Evolutionary conservation across 2,329 filamentous ascomycete genomes (phyloP), one percentile per base, ranked within the genome.

Genomic region (Akanthomyces uredinophilus): DNA sequence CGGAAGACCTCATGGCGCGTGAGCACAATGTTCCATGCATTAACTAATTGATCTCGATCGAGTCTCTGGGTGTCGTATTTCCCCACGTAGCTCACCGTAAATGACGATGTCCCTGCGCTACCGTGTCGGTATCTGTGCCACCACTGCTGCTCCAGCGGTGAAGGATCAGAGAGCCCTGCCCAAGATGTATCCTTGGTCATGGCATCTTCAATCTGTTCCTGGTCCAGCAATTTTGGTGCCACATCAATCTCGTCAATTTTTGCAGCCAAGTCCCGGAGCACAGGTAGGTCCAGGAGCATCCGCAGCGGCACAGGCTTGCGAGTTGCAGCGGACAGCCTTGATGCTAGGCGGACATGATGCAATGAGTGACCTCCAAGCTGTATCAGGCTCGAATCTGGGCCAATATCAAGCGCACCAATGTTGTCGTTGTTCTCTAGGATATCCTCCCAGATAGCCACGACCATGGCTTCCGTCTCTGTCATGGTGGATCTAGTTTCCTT

Each of bases 281-380:
- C 46, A 27, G 46, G 46, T 27, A 49, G 46, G 32, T 63, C 46
- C 22, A 70, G 61, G 35, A 70, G 65, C 53, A 66, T 64, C 10
- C 58, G 41, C 49, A 68, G 61, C 11, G 65, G 60, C 29, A 67
- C 64, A 44, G 22, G 29, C 32, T 32, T 37, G 29, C 56, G 39
- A 39, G 59, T 53, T 16, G 51, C 44, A 6, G 47, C 41, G 13
- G 35, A 53, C 13, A 63, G 39, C 10, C 44, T 51, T 32, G 62
- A 24, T 58, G 44, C 24, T 22, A 72, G 60, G 16, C 27, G 52
- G 27, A 72, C 58, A 44, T 71, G 68, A 18, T 65, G 60, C 8
- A 73, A 41, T 1, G 72, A 74, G 56, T 69, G 62, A 2, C 68
- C 69, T 20, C 72, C 72, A 14, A 74, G 63, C 10, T 68, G 64